Conservation (phyloP, 805 yeast species). For the Lachancea waltii region DNA sequence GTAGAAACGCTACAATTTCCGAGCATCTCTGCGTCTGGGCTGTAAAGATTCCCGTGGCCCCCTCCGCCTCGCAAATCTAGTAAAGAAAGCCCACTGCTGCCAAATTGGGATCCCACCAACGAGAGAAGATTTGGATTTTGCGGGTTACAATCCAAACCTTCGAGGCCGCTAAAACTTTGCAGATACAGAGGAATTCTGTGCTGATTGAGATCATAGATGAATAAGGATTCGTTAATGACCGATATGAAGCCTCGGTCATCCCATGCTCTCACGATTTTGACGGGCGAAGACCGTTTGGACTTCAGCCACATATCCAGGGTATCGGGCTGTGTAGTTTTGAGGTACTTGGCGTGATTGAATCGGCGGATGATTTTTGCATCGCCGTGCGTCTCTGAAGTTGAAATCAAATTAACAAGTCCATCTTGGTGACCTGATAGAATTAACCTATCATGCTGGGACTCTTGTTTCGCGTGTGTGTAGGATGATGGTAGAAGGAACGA, state of each 20-base stretch:
- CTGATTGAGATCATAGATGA: slow-evolving; percentile 65
- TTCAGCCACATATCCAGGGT: slow-evolving; percentile 15
- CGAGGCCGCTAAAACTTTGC: slow-evolving; percentile 21
- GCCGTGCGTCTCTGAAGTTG: slow-evolving; percentile 42
- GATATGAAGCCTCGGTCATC: slow-evolving; percentile 42
- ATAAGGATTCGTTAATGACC: slow-evolving; percentile 60
- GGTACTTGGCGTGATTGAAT: slow-evolving; percentile 70
- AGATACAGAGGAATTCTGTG: slow-evolving; percentile 31
- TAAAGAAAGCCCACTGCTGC: slow-evolving; percentile 66
- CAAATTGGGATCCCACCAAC: slow-evolving; percentile 51
- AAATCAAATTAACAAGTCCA: slow-evolving; percentile 67
- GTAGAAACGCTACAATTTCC: slow-evolving; percentile 10
- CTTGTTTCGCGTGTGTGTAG: slow-evolving; percentile 8
- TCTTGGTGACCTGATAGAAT: slow-evolving; percentile 69
- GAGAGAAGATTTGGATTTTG: slow-evolving; percentile 42
- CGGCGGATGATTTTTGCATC: slow-evolving; percentile 71
- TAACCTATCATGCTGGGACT: slow-evolving; percentile 13
- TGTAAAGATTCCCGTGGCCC: slow-evolving; percentile 16
- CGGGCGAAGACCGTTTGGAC: slow-evolving; percentile 14
- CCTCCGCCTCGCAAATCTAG: slow-evolving; percentile 53
- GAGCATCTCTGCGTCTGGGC: slow-evolving; percentile 16
- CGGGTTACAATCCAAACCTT: slow-evolving; percentile 28
- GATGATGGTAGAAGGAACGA: slow-evolving; percentile 12
- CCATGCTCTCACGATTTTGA: slow-evolving; percentile 19
- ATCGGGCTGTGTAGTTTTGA: slow-evolving; percentile 27